Evolutionary conservation across 106 monocot species (phyloP), one percentile per base, ranked within the genome.

Genomic region (Acorus calamus): DNA sequence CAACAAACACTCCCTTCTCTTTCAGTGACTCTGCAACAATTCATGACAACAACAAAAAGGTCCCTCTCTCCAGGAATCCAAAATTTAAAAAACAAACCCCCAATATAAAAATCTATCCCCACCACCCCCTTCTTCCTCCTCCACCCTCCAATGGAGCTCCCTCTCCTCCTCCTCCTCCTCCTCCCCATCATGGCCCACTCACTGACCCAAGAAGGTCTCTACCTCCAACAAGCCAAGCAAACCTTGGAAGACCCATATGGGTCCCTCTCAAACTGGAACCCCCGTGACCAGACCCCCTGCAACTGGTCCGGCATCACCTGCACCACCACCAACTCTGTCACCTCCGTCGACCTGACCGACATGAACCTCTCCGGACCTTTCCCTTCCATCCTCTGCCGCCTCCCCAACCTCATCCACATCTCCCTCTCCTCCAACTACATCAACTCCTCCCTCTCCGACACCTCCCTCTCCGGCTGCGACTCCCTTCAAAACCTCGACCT

Each of bases 401-500:
- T 85, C 9, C 3, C 55, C 2, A 44, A 5, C 67, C n/a, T 63
- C 56, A 45, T 42, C 64, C 71, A 78, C 59, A 3, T 6, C 13
- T 74, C 77, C 9, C 78, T 78, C 7, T 85, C 28, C 28, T 28
- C 28, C 28, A 28, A 28, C 28, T 28, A 28, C 28, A 28, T 28
- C 28, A 28, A 28, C 28, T 28, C 28, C 61, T 57, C 8, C 14
- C 61, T 49, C 55, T 57, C 69, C 42, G 50, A 82, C 8, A 79
- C 86, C 11, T 2, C 70, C 3, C 76, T 76, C 49, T 76, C 80
- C 43, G 78, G 64, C 47, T 57, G 69, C 12, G 11, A 83, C 53
- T 83, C 74, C 3, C 79, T 89, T 4, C 65, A 43, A 4, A 75
- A 89, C 60, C 79, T 89, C 55, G 85, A 82, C 66, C 71, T 89